Evolutionary conservation across 768 basidiomycete genomes (phyloP), one percentile per base, ranked within the genome.

Genomic region (Leucocoprinus leucothites): DNA sequence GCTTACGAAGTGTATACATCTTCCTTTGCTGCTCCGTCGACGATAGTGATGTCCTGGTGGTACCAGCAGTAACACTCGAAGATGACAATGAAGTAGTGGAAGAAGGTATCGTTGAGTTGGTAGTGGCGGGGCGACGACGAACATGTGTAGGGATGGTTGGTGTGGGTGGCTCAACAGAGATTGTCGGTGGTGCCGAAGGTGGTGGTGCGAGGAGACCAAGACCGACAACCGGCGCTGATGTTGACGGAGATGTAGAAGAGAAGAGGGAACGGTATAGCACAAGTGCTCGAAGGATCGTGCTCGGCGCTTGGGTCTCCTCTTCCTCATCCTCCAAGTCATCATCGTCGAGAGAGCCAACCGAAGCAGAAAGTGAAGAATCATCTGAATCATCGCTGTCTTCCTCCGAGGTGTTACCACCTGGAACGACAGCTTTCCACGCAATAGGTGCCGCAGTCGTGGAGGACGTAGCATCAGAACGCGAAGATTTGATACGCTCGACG

Each of bases 251-350:
- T 24, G 21, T 35, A 14, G 61, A 62, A 16, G 76, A 71, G 67
- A 90, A 91, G 49, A 88, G 75, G 43, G 75, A 78, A 6, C 78
- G 75, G 61, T 86, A 86, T 22, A 90, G 69, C 26, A 85, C 71
- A 42, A 86, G 71, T 40, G 87, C 85, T 40, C 28, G 54, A 43
- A 56, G 41, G 34, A 56, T 43, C 25, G 71, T 75, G 43, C 90
- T 69, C 21, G 91, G 69, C 18, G 77, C 70, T 57, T 72, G 70
- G 45, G 85, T 76, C 61, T 80, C 82, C 19, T 68, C 73, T 28
- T 82, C 69, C 62, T 48, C 58, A 56, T n/a, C 42, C 13, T 69
- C 68, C 14, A 62, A 63, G 5, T 56, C 56, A 6, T 50, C 34
- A 9, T 36, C 51, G 18, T 58, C 51, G 6, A 38, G 16, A 4